phyloP scores from a whole-genome alignment of 257 asterid genomes.

The Ligustrum vulgare region DNA sequence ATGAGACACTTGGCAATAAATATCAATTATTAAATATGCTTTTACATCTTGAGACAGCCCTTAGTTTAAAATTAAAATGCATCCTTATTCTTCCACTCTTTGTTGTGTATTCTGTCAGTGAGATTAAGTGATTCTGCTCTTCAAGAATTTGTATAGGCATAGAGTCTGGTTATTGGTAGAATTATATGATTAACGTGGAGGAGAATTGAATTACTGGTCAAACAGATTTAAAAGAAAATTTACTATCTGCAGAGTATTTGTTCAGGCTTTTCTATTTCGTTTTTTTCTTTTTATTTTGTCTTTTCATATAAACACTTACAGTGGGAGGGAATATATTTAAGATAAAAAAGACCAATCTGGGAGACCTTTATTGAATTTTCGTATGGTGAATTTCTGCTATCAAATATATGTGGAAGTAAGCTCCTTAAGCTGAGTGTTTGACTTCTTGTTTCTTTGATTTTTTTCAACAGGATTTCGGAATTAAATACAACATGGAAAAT shows the following conservation, averaged over 20 bases:
- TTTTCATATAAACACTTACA: neutral
- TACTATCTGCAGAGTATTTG: neutral
- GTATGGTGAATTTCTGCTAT: conserved; percentile 1
- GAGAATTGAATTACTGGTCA: neutral
- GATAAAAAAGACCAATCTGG: neutral
- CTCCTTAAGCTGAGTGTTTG: conserved; percentile 15
- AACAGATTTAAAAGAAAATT: neutral
- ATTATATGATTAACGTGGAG: neutral
- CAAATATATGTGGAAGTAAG: neutral
- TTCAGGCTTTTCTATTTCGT: neutral
- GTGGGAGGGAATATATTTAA: neutral
- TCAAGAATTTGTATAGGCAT: neutral
- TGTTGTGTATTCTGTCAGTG: neutral
- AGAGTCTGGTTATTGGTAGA: neutral
- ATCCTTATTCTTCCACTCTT: neutral
- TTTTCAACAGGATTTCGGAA: conserved; percentile 82
- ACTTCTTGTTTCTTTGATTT: conserved; percentile 16
- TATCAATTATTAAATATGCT: neutral
- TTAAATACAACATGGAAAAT: conserved; percentile 98
- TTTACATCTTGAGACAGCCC: neutral
- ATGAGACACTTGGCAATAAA: neutral
- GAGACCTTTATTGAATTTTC: neutral
- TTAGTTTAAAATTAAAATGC: neutral
- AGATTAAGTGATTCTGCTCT: neutral
- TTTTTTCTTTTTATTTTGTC: too few relatives aligned